These are phyloP conservation scores for Asterophora parasitica DNA, from an alignment of 768 basidiomycete genomes.

Conservation along the genomic window DNA sequence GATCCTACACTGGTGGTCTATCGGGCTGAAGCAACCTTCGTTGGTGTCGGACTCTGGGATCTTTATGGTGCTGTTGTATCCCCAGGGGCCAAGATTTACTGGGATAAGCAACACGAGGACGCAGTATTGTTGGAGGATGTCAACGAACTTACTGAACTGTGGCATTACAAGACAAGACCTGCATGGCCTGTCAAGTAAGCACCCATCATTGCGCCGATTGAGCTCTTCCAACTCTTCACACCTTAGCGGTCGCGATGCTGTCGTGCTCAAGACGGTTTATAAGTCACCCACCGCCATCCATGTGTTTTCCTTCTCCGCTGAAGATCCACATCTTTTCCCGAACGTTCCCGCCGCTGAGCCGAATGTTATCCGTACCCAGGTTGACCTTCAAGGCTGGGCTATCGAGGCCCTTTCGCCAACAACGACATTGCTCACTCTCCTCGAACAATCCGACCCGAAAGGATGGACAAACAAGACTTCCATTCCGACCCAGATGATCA, in stretches of 20 bases:
- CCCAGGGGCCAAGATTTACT: constrained; percentile 73
- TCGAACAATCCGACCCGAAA: constrained; percentile 96
- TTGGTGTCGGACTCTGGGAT: constrained; percentile 95
- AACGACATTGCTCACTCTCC: constrained; percentile 86
- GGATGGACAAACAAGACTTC: constrained; percentile 95
- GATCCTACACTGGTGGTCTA: constrained; percentile 96
- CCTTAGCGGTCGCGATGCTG: constrained; percentile 79
- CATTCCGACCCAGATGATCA: constrained; percentile 93
- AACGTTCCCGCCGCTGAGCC: constrained; percentile 62
- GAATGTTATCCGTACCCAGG: constrained; percentile 84
- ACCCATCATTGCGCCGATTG: not conserved
- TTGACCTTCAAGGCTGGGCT: constrained; percentile 98
- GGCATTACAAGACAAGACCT: constrained; percentile 88
- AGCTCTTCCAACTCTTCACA: constrained; percentile 10
- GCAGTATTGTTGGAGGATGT: constrained; percentile 84
- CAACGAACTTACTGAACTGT: constrained; percentile 85
- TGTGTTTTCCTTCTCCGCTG: constrained; percentile 91
- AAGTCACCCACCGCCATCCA: constrained; percentile 95
- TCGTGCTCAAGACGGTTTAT: constrained; percentile 92
- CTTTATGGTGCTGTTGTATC: constrained; percentile 84
- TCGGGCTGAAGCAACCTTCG: constrained; percentile 94
- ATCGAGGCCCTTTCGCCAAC: constrained; percentile 94
- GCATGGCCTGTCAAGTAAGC: constrained; percentile 92
- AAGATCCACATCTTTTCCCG: constrained; percentile 84
- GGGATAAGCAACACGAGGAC: constrained; percentile 91